Conservation (phyloP, 805 yeast genomes). For the Helenozyma rhizophorensis region DNA sequence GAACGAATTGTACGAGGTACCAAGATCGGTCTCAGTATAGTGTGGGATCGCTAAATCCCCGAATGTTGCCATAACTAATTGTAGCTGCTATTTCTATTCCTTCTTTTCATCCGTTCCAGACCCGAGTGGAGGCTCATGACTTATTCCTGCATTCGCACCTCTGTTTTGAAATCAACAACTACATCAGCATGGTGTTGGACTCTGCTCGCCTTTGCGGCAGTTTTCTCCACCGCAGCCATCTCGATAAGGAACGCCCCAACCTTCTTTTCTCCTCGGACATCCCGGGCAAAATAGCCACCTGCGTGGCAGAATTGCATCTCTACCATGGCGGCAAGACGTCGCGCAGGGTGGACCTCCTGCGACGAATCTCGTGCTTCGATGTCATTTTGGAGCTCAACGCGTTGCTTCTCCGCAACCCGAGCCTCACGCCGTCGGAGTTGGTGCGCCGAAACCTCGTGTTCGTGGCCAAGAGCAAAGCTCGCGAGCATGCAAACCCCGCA, state of each 20-base stretch:
- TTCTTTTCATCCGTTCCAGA: no score
- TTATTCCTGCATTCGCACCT: background rate
- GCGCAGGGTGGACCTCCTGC: conserved; percentile 14
- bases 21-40: no score
- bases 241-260: conserved; percentile 32
- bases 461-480: conserved; percentile 21
- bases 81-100: no score
- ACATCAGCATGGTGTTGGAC: conserved; percentile 1
- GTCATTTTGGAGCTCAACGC: conserved; percentile 34
- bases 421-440: conserved; percentile 29
- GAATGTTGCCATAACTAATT: no score
- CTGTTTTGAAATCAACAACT: background rate
- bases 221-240: conserved; percentile 8
- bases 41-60: no score
- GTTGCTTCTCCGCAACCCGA: conserved; percentile 25
- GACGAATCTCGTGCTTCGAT: conserved; percentile 16
- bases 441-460: conserved; percentile 31
- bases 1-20: no score
- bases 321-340: conserved; percentile 10
- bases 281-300: conserved; percentile 17
- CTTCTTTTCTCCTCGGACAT: conserved; percentile 36
- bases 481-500: conserved; percentile 1
- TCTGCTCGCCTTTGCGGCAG: conserved; percentile 1
- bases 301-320: conserved; percentile 14
- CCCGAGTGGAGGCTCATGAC: no score